Evolutionary conservation across 2,329 filamentous ascomycete species (phyloP), one percentile per base, ranked within the genome.

Genomic region (Beauveria sp.): DNA sequence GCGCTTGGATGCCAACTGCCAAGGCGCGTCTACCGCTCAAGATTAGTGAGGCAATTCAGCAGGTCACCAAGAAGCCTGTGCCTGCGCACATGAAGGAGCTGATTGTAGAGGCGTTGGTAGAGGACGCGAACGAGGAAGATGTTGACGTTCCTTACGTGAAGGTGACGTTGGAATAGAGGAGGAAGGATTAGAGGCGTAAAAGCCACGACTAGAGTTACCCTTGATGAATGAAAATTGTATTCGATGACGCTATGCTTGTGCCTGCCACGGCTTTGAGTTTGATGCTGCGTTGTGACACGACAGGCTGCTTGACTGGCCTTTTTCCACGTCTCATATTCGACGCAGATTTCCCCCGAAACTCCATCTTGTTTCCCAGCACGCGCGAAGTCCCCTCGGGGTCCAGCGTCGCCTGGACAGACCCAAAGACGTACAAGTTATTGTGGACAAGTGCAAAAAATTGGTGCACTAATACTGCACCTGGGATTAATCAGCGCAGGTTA

Each of bases 111-210:
- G 87, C 96, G 64, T 92, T 91, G 6, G 89, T 87, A 0, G 91
- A 96, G 73, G 92, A 96, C 70, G 79, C 83, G 69, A 86, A 84
- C 2, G 91, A 88, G 64, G 90, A 96, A 76, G 92, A 96, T 73
- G 91, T 96, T 3, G 92, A 96, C 77, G 87, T 96, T 66, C 92
- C 92, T 4, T 96, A 94, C 72, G 89, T 96, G 69, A 93, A 57
- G 55, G 55, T 57, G 30, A 22, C 55, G 8, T 20, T 57, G 55
- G 55, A 40, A 20, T 57, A 50, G 44, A 57, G 12, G n/a, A 12
- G 28, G 7, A 26, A 37, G 34, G 46, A 28, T 26, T 26, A 48
- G 50, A 53, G 22, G 18, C 50, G 26, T 41, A 57, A 37, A 57
- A 57, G 20, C 28, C 40, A 30, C 20, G 44, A 40, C 20, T 57